phyloP scores from a whole-genome alignment of 2,329 filamentous ascomycete species.

The Fusarium sp. region DNA sequence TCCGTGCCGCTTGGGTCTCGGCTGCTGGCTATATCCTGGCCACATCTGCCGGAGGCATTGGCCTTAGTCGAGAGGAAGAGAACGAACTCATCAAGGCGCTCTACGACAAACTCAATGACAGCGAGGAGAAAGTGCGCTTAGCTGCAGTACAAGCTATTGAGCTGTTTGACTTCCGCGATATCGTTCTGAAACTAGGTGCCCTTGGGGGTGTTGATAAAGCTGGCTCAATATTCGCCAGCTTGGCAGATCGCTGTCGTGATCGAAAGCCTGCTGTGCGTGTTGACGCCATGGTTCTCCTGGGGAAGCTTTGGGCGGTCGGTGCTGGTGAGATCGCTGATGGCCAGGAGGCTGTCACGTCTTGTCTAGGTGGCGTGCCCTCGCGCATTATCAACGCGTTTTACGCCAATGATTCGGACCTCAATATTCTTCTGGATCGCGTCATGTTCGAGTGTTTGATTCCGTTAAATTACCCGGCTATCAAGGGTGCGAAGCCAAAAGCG shows the following conservation, averaged over 20 bases:
- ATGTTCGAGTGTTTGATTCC: slow-evolving; percentile 91
- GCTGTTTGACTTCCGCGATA: slow-evolving; percentile 80
- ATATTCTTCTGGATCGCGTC: slow-evolving; percentile 83
- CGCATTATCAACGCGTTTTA: slow-evolving; percentile 90
- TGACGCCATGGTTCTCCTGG: slow-evolving; percentile 86
- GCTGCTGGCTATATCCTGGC: slow-evolving; percentile 85
- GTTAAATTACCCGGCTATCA: slow-evolving; percentile 80
- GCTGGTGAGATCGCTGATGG: slow-evolving; percentile 86
- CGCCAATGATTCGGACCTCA: slow-evolving; percentile 87
- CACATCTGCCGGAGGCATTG: slow-evolving; percentile 92
- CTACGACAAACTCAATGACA: slow-evolving; percentile 84
- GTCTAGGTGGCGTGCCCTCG: slow-evolving; percentile 85
- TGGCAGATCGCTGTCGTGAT: slow-evolving; percentile 91
- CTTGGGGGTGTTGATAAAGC: slow-evolving; percentile 79
- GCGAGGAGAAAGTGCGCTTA: slow-evolving; percentile 89
- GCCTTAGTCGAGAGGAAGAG: slow-evolving; percentile 86
- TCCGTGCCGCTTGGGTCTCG: slow-evolving; percentile 87
- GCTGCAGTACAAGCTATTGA: slow-evolving; percentile 89
- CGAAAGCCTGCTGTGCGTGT: slow-evolving; percentile 82
- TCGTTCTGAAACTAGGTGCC: slow-evolving; percentile 83
- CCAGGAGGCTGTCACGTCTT: slow-evolving; percentile 77
- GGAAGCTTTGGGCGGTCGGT: slow-evolving; percentile 92
- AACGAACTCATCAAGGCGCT: slow-evolving; percentile 77
- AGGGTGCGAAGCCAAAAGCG: slow-evolving; percentile 67
- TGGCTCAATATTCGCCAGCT: slow-evolving; percentile 80